Evolutionary conservation across 2,329 filamentous ascomycete species (phyloP).

Genomic region (Hymenotorrendiella dingleyae): DNA sequence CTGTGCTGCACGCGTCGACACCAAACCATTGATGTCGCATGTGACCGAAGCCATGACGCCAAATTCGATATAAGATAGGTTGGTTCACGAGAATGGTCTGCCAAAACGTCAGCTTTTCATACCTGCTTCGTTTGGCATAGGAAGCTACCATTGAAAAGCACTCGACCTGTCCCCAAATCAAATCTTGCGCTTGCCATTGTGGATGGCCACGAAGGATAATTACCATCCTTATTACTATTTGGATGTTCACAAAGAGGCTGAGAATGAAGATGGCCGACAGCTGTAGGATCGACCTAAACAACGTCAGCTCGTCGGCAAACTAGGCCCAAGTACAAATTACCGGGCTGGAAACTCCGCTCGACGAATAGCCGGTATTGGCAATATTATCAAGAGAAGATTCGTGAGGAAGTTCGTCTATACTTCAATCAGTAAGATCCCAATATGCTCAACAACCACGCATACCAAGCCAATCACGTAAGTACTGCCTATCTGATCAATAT

Average conservation of each 20-base stretch:
- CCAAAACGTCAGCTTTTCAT: background rate
- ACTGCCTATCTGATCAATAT: background rate
- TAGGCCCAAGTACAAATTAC: background rate
- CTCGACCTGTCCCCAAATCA: slow-evolving; percentile 22
- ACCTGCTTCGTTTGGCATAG: background rate
- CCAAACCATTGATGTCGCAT: slow-evolving; percentile 10
- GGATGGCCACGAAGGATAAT: slow-evolving; percentile 3
- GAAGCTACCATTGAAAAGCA: slow-evolving; percentile 17
- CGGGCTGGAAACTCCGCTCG: background rate
- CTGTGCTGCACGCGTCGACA: slow-evolving; percentile 6
- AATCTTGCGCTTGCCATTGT: slow-evolving; percentile 9
- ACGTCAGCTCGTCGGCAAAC: background rate
- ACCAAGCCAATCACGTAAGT: background rate
- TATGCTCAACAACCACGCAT: background rate
- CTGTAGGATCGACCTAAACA: background rate
- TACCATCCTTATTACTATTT: slow-evolving; percentile 4
- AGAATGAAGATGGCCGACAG: background rate
- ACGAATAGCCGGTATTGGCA: slow-evolving; percentile 4
- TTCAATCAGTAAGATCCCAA: background rate
- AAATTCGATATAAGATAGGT: slow-evolving; percentile 20
- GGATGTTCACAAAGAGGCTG: background rate
- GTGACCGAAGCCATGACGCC: slow-evolving; percentile 13
- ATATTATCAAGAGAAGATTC: slow-evolving; percentile 2
- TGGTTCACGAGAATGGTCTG: slow-evolving; percentile 22
- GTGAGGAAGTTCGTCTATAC: slow-evolving; percentile 1